phyloP scores from a whole-genome alignment of 192 early-diverging fungal species.

The Jimgerdemannia flammicorona region DNA sequence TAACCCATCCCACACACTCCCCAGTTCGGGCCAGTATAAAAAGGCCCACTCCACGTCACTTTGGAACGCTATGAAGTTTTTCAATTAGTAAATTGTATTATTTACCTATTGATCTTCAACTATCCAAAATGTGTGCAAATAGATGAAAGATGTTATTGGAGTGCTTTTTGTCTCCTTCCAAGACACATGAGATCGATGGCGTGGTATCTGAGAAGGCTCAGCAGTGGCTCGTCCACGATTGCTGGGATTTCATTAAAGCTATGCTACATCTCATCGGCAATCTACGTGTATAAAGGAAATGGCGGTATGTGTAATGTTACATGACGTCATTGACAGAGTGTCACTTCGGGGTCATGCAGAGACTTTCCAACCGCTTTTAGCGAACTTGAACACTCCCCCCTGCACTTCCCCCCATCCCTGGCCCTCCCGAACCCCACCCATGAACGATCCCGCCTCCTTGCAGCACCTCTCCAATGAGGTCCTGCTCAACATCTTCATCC shows the following conservation, averaged over 20 bases:
- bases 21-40: background rate
- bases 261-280: background rate
- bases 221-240: background rate
- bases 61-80: background rate
- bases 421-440: no score
- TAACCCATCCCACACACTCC: background rate
- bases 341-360: no score
- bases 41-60: background rate
- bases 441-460: background rate
- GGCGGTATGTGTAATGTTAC: no score
- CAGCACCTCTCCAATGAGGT: background rate
- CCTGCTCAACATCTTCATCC: background rate
- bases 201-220: background rate
- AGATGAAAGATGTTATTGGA: background rate
- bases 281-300: background rate
- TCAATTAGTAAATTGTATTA: constrained; percentile 1
- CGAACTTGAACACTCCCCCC: no score
- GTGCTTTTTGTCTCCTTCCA: background rate
- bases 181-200: background rate
- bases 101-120: background rate
- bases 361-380: no score
- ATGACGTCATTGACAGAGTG: no score
- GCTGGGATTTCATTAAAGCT: background rate
- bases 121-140: background rate
- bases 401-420: background rate